These are phyloP conservation scores for Kernera saxatilis DNA, from an alignment of 345 rosid genomes.

Conservation along the genomic window DNA sequence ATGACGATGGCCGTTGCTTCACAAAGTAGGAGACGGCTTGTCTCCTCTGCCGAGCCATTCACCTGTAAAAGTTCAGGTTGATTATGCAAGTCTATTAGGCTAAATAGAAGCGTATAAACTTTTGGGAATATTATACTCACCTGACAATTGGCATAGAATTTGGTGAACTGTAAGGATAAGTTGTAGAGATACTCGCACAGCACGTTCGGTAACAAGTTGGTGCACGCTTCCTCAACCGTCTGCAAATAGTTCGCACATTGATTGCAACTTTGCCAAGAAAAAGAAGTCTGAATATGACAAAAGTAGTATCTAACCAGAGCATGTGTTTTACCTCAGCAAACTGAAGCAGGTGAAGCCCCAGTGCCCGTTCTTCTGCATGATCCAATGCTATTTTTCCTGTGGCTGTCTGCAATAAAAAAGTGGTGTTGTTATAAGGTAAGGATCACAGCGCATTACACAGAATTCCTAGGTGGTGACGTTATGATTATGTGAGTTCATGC, in stretches of 20 bases:
- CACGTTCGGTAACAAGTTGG: constrained; percentile 56
- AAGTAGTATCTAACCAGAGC: too few relatives aligned
- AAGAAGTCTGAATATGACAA: background rate
- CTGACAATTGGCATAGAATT: constrained; percentile 45
- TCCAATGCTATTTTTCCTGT: constrained; percentile 41
- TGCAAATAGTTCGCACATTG: constrained; percentile 20
- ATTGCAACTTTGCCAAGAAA: background rate
- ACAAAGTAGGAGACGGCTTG: constrained; percentile 63
- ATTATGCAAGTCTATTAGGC: background rate
- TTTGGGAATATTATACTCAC: background rate
- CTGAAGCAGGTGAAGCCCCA: constrained; percentile 67
- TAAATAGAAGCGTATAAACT: background rate
- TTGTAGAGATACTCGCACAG: constrained; percentile 75
- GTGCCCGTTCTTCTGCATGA: constrained; percentile 55
- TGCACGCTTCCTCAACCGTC: constrained; percentile 73
- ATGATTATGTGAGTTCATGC: background rate
- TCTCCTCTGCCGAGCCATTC: constrained; percentile 58
- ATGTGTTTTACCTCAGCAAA: constrained; percentile 54
- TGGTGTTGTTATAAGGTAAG: background rate
- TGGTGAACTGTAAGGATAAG: constrained; percentile 59
- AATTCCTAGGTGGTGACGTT: background rate
- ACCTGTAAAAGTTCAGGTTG: constrained; percentile 39
- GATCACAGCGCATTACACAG: background rate
- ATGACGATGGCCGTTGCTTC: constrained; percentile 48
- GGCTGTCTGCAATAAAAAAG: constrained; percentile 37